A percentile compares a stretch with the other conserved stretches of the same genome.
Conservation (phyloP, 2,329 filamentous ascomycete species). For the Sclerotinia subarctica region DNA sequence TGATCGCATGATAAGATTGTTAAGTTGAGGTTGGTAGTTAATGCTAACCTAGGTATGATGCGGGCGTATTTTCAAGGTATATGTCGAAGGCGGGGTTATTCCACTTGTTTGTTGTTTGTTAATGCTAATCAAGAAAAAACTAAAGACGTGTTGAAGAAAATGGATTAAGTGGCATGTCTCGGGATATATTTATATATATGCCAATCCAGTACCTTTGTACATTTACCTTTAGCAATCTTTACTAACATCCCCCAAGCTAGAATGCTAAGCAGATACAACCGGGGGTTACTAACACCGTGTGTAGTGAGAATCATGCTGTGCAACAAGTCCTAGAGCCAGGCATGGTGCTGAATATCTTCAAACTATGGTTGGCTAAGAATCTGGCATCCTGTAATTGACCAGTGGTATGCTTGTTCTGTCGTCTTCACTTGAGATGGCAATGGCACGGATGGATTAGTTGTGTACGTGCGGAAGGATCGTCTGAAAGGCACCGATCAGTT, state of each 20-base stretch:
- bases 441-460: neutral
- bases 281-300: slow-evolving; percentile 2
- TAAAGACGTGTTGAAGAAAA: neutral
- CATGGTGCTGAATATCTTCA: neutral
- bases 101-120: neutral
- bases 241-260: neutral
- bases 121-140: neutral
- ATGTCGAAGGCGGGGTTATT: neutral
- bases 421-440: slow-evolving; percentile 4
- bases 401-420: neutral
- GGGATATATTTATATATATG: neutral
- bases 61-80: neutral
- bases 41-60: neutral
- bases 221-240: neutral
- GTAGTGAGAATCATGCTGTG: neutral
- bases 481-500: neutral
- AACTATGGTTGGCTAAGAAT: neutral
- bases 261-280: neutral
- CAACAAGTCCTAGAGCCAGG: neutral
- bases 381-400: neutral
- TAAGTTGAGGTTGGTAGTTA: neutral
- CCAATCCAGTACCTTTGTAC: neutral
- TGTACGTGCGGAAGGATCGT: neutral
- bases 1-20: slow-evolving; percentile 10
- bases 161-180: neutral